A percentile compares a stretch with the other conserved stretches of the same genome.
These are phyloP conservation scores for Byssothecium circinans DNA, from an alignment of 2,329 filamentous ascomycete species.

Conservation along the genomic window DNA sequence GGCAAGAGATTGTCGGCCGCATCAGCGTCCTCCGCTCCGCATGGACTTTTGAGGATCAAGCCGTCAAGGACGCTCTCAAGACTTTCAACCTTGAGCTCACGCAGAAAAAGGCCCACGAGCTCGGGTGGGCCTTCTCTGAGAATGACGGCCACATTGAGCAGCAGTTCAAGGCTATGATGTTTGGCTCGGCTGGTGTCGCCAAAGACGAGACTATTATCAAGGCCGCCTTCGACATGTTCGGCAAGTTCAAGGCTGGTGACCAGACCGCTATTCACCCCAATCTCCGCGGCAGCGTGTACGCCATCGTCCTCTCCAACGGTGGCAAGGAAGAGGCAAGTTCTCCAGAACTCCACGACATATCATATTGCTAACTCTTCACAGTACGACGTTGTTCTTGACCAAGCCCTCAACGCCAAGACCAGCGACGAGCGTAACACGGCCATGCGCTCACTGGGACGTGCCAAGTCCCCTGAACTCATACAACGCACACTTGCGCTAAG, in stretches of 20 bases:
- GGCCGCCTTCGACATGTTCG: slow-evolving; percentile 87
- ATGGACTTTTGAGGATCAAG: slow-evolving; percentile 84
- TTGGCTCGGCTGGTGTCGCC: slow-evolving; percentile 77
- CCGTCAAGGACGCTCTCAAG: slow-evolving; percentile 74
- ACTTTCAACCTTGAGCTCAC: slow-evolving; percentile 79
- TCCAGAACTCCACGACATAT: neutral
- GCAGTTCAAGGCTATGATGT: slow-evolving; percentile 92
- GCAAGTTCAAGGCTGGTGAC: slow-evolving; percentile 79
- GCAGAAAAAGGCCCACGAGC: slow-evolving; percentile 76
- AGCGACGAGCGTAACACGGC: slow-evolving; percentile 91
- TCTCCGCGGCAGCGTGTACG: slow-evolving; percentile 82
- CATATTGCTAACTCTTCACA: slow-evolving; percentile 37
- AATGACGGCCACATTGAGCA: slow-evolving; percentile 86
- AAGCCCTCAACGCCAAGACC: slow-evolving; percentile 73
- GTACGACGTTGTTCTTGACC: slow-evolving; percentile 76
- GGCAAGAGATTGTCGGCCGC: slow-evolving; percentile 85
- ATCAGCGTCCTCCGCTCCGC: slow-evolving; percentile 77
- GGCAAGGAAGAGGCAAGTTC: slow-evolving; percentile 73
- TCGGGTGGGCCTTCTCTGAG: slow-evolving; percentile 86
- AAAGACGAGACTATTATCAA: slow-evolving; percentile 78
- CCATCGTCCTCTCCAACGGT: slow-evolving; percentile 80
- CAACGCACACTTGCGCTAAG: slow-evolving; percentile 76
- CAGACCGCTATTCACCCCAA: slow-evolving; percentile 85
- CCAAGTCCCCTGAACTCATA: slow-evolving; percentile 77
- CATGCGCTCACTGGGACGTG: slow-evolving; percentile 78